Conservation (phyloP, 2,329 filamentous ascomycete genomes). For the Colletotrichum graminicola region DNA sequence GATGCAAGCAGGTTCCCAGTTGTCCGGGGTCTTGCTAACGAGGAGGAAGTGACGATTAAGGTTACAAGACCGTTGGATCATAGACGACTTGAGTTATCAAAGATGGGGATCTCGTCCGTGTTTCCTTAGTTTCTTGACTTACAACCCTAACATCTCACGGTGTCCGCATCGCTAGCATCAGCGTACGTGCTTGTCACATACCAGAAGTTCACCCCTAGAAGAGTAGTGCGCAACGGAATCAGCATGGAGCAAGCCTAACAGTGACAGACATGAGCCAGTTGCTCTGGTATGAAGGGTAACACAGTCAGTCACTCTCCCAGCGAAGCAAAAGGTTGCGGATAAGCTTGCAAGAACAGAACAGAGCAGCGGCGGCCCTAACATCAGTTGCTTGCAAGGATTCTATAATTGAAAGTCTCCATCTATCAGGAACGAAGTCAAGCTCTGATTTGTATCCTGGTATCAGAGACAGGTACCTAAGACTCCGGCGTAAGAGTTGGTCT, state of each 20-base stretch:
- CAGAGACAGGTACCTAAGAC: not conserved
- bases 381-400: no score
- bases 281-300: no score
- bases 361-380: no score
- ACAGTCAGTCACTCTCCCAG: no score
- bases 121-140: not conserved
- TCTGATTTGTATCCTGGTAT: not conserved
- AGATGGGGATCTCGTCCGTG: not conserved
- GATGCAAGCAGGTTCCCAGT: constrained; percentile 60
- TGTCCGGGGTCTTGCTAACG: no score
- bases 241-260: not conserved
- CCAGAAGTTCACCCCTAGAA: not conserved
- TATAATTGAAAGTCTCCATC: no score
- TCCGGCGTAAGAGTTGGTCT: not conserved
- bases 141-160: not conserved
- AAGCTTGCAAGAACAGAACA: no score
- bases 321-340: no score
- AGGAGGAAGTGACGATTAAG: constrained; percentile 61
- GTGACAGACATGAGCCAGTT: no score
- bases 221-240: not conserved
- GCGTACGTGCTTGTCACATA: not conserved
- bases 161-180: not conserved
- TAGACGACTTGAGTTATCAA: constrained; percentile 53
- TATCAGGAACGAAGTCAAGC: no score
- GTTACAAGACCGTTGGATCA: constrained; percentile 68